Conservation (phyloP, 73 alveolate species). For the Tetrahymena thermophila region DNA sequence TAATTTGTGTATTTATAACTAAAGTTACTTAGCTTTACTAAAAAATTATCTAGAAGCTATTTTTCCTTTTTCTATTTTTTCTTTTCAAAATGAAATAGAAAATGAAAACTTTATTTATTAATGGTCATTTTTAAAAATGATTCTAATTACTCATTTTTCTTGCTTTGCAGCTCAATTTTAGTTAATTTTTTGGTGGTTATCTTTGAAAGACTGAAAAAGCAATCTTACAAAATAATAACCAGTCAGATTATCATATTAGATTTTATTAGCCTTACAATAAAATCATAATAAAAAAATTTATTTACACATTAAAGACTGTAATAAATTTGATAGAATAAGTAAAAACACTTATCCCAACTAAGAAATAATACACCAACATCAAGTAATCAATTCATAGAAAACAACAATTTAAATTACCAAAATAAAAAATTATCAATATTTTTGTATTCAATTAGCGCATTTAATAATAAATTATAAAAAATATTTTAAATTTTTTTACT, state of each 20-base stretch:
- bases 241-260: background rate
- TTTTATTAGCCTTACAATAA: background rate
- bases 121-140: background rate
- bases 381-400: no score
- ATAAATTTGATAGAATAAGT: no score
- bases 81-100: background rate
- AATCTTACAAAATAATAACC: background rate
- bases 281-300: background rate
- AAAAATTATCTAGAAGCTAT: background rate
- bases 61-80: background rate
- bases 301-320: background rate
- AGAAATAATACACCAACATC: no score
- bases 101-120: no score
- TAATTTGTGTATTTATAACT: background rate
- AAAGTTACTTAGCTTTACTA: background rate
- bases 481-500: no score
- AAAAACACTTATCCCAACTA: no score
- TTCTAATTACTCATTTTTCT: background rate
- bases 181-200: background rate
- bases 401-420: no score
- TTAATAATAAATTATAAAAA: no score
- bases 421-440: no score
- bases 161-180: no score
- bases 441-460: no score
- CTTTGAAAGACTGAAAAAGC: background rate